Conservation (phyloP, 352 stramenopile species). For the Pythium vanterpoolii region DNA sequence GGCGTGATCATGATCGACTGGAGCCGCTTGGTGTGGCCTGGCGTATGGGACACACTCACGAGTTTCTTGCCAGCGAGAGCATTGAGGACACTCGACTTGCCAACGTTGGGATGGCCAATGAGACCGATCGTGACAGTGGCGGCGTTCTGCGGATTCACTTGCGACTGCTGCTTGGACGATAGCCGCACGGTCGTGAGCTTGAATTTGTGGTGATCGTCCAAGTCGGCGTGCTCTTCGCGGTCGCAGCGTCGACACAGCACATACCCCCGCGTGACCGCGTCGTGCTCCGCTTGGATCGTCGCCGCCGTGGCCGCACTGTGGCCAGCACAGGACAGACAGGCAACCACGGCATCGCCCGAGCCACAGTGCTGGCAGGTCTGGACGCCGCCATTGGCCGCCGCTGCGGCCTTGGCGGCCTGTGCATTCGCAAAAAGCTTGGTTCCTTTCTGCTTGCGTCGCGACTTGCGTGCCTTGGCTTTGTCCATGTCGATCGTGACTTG, state of each 20-base stretch:
- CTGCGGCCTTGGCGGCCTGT: slow-evolving; percentile 7
- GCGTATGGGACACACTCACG: slow-evolving; percentile 83
- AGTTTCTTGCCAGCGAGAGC: slow-evolving; percentile 84
- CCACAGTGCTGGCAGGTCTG: slow-evolving; percentile 73
- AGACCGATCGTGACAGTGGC: slow-evolving; percentile 77
- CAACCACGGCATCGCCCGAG: slow-evolving; percentile 50
- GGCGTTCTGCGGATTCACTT: slow-evolving; percentile 37
- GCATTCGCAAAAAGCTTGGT: slow-evolving; percentile 25
- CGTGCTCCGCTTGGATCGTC: slow-evolving; percentile 19
- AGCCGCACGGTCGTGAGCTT: slow-evolving; percentile 27
- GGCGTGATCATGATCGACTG: slow-evolving; percentile 82
- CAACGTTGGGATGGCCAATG: slow-evolving; percentile 88
- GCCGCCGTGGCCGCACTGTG: slow-evolving; percentile 22
- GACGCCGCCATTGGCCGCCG: slow-evolving; percentile 18
- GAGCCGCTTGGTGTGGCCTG: slow-evolving; percentile 83
- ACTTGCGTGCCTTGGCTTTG: slow-evolving; percentile 24
- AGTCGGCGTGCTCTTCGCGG: slow-evolving; percentile 57
- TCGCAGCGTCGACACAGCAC: slow-evolving; percentile 69
- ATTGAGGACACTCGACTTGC: slow-evolving; percentile 87
- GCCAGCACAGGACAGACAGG: slow-evolving; percentile 59
- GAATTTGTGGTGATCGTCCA: slow-evolving; percentile 52
- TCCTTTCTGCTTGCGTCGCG: slow-evolving; percentile 52
- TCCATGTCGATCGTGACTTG: slow-evolving; percentile 43
- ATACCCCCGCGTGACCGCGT: slow-evolving; percentile 59
- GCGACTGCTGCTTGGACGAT: slow-evolving; percentile 29